Evolutionary conservation across 805 yeast genomes (phyloP).

Genomic region (Tanozyma kutaoensis): DNA sequence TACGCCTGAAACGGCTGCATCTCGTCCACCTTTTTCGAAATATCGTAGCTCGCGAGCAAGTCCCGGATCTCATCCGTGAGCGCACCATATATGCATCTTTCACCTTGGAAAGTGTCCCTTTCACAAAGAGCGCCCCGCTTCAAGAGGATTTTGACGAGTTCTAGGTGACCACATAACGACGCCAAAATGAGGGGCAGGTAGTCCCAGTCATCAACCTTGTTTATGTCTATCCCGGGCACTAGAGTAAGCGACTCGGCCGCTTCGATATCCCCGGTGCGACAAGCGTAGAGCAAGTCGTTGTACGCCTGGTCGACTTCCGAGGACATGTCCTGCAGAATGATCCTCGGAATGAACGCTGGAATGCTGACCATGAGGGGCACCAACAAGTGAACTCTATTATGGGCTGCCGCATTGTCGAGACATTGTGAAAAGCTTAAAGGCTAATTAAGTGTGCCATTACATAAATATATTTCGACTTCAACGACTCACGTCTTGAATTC

Average conservation of each 20-base stretch:
- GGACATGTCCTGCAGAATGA: too few relatives aligned
- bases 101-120: constrained; percentile 73
- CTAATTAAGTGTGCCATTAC: too few relatives aligned
- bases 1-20: constrained; percentile 66
- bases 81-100: constrained; percentile 66
- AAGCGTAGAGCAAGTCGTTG: constrained; percentile 22
- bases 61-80: constrained; percentile 52
- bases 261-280: constrained; percentile 57
- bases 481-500: too few relatives aligned
- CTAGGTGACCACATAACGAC: constrained; percentile 61
- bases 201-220: constrained; percentile 58
- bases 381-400: too few relatives aligned
- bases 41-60: constrained; percentile 44
- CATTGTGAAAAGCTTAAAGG: too few relatives aligned
- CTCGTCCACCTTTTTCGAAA: constrained; percentile 54
- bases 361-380: too few relatives aligned
- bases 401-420: too few relatives aligned
- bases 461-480: too few relatives aligned
- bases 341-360: too few relatives aligned
- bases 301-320: too few relatives aligned
- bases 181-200: constrained; percentile 66
- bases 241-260: constrained; percentile 44
- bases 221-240: constrained; percentile 23
- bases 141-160: constrained; percentile 46
- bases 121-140: constrained; percentile 64